Evolutionary conservation across 805 yeast species (phyloP), one percentile per base, ranked within the genome.

Genomic region (Lachancea thermotolerans): DNA sequence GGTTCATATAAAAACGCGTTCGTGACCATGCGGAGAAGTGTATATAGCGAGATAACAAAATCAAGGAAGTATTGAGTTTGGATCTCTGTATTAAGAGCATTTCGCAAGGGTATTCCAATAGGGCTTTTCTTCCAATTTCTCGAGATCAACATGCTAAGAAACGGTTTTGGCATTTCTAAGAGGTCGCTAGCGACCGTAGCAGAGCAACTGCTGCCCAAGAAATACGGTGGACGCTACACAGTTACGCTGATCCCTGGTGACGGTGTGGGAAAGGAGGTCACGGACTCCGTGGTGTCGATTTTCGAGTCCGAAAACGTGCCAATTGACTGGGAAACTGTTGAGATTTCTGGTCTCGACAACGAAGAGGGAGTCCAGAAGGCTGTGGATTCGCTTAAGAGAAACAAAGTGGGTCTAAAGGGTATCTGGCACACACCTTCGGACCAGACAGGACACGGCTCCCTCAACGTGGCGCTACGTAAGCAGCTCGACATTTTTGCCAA

Each of bases 181-280:
- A 67, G 70, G 63, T 48, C 74, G 28, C 56, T 72, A 39, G 85
- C 88, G 48, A 75, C 87, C 41, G 66, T 74, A 46, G 68, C 81
- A 27, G 85, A 79, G 65, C 60, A 76, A 49, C 76, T 77, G 52
- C 73, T 85, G 60, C 95, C 95, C 60, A 87, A 87, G 74, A 85
- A 86, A 71, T 89, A 87, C 72, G 98, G 98, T 57, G 96, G 96
- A 51, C 82, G 82, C 66, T 90, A 79, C 76, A 85, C 91, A 43
- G 96, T 93, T 47, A 91, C 99, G 41, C 76, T 91, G 66, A 83
- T 91, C 58, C 98, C 98, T 48, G 96, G 99, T 71, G 99, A 91
- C 66, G 98, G 98, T 78, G 85, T 90, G 56, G 99, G 99, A 69
- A 83, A 82, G 64, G 96, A 90, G 73, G 86, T 90, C 65, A 84